Evolutionary conservation across 192 early-diverging fungal genomes (phyloP).

Genomic region (Phycomyces blakesleeanus): DNA sequence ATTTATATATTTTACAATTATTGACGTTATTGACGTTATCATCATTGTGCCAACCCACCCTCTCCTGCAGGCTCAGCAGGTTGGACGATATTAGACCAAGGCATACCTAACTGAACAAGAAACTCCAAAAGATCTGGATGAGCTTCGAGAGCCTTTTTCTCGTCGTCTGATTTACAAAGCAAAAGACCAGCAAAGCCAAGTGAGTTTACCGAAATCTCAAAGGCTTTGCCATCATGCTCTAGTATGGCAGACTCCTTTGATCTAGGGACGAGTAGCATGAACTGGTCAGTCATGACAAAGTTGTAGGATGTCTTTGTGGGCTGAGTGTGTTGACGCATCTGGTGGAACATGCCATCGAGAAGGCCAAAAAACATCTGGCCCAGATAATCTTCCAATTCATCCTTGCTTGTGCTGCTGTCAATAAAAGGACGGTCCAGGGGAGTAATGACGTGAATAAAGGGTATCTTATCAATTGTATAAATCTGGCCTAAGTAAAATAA

Average conservation of each 20-base stretch:
- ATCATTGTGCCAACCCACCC: neutral
- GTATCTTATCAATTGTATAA: constrained; percentile 41
- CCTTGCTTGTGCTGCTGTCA: neutral
- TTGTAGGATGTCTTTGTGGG: constrained; percentile 42
- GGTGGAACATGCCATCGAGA: constrained; percentile 46
- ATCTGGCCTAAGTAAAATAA: constrained; percentile 37
- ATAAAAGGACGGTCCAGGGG: constrained; percentile 26
- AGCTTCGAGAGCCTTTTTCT: constrained; percentile 28
- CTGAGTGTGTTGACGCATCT: constrained; percentile 38
- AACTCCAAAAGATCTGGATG: constrained; percentile 14
- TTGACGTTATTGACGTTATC: no score
- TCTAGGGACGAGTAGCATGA: constrained; percentile 53
- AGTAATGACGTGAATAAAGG: constrained; percentile 41
- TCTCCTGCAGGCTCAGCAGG: neutral
- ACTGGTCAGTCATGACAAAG: constrained; percentile 48
- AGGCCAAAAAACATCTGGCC: constrained; percentile 44
- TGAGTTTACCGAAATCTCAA: constrained; percentile 42
- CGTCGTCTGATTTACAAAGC: constrained; percentile 38
- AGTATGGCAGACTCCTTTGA: constrained; percentile 26
- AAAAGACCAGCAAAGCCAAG: constrained; percentile 51
- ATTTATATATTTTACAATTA: no score
- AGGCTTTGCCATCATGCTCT: constrained; percentile 9
- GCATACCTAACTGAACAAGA: constrained; percentile 3
- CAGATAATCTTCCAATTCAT: constrained; percentile 41
- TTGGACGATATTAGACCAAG: constrained; percentile 2